Evolutionary conservation across 116 monocot species (phyloP).

Genomic region (Posidonia oceanica): DNA sequence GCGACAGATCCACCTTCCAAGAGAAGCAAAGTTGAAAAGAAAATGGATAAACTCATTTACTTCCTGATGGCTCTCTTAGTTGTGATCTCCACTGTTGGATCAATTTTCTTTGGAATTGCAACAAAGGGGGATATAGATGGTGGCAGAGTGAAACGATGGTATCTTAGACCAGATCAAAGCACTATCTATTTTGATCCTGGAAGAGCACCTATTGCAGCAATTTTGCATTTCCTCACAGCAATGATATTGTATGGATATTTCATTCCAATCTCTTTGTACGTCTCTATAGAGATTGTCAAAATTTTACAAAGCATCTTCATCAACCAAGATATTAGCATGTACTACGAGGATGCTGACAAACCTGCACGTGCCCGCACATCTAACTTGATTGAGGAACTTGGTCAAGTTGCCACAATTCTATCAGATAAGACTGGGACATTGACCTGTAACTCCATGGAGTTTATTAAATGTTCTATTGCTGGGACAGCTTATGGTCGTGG

Average conservation of each 20-base stretch:
- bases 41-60: conserved; percentile 73
- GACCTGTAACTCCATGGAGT: conserved; percentile 92
- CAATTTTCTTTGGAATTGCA: conserved; percentile 53
- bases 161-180: conserved; percentile 45
- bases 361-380: conserved; percentile 82
- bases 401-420: conserved; percentile 66
- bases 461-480: conserved; percentile 77
- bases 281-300: conserved; percentile 84
- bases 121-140: conserved; percentile 29
- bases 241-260: conserved; percentile 80
- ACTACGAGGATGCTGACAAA: conserved; percentile 67
- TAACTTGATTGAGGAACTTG: conserved; percentile 77
- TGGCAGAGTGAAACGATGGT: conserved; percentile 59
- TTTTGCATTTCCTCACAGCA: conserved; percentile 61
- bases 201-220: conserved; percentile 24
- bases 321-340: conserved; percentile 65
- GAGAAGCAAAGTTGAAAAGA: conserved; percentile 69
- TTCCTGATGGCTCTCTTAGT: conserved; percentile 49
- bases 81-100: conserved; percentile 52
- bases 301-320: conserved; percentile 77
- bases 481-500: conserved; percentile 70
- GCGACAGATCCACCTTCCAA: conserved; percentile 68
- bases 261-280: conserved; percentile 82
- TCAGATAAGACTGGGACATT: conserved; percentile 87
- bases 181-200: conserved; percentile 39